Percentiles rank a stretch among this genome's conserved stretches.
Conservation (phyloP, 176 grass and related monocot genomes). For the Oryza meyeriana region DNA sequence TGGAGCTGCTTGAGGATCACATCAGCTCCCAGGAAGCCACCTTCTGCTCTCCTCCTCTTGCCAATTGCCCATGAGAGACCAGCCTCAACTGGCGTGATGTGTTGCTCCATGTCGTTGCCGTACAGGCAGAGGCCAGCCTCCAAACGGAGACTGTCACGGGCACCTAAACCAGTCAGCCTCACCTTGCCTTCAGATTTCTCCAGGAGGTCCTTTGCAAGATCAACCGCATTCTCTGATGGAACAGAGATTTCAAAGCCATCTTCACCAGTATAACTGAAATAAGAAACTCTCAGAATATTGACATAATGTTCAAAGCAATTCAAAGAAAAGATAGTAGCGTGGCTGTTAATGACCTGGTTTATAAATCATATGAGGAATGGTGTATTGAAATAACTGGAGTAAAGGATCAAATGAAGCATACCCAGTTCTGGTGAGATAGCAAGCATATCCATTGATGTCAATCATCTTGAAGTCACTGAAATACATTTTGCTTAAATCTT, state of each 20-base stretch:
- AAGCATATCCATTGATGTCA: constrained; percentile 79
- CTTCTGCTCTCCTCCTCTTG: constrained; percentile 82
- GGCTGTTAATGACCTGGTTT: background rate
- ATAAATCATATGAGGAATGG: background rate
- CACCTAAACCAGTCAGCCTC: constrained; percentile 76
- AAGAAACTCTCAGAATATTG: constrained; percentile 24
- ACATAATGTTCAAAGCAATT: background rate
- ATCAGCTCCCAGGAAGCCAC: constrained; percentile 83
- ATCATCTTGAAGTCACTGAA: constrained; percentile 81
- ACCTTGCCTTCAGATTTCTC: constrained; percentile 96
- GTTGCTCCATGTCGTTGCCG: constrained; percentile 97
- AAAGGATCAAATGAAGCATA: constrained; percentile 32
- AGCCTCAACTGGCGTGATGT: constrained; percentile 83
- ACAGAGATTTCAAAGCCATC: constrained; percentile 99
- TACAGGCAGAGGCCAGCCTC: constrained; percentile 97
- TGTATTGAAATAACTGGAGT: background rate
- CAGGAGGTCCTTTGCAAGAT: constrained; percentile 80
- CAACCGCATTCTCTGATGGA: constrained; percentile 75
- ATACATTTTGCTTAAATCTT: constrained; percentile 95
- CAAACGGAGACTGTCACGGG: constrained; percentile 91
- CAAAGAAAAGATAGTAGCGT: background rate
- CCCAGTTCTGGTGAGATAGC: constrained; percentile 97
- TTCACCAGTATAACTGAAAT: constrained; percentile 91
- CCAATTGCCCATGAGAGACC: constrained; percentile 96
- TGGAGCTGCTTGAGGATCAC: constrained; percentile 92